Conservation (phyloP, 2,329 filamentous ascomycete species). For the Nemania diffusa region DNA sequence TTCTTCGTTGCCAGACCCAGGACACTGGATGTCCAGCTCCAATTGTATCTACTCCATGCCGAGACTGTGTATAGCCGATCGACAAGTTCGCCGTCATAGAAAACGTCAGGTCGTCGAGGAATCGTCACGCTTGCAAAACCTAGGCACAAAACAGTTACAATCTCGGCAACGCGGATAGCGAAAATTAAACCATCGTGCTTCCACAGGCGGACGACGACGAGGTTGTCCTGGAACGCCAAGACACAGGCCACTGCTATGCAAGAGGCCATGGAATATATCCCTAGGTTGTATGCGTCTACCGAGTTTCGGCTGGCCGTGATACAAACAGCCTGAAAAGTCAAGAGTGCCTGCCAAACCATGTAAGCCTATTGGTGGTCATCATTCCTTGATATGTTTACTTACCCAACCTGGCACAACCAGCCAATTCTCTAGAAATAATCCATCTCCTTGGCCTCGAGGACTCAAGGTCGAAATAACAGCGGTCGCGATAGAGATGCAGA, state of each 20-base stretch:
- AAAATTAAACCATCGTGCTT: conserved; percentile 52
- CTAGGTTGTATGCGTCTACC: conserved; percentile 64
- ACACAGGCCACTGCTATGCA: conserved; percentile 57
- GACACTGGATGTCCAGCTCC: conserved; percentile 69
- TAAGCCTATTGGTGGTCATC: conserved; percentile 34
- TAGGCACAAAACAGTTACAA: conserved; percentile 58
- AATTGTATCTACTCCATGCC: conserved; percentile 71
- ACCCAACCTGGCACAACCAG: conserved; percentile 71
- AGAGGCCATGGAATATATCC: conserved; percentile 62
- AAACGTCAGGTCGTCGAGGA: conserved; percentile 75
- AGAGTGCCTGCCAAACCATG: conserved; percentile 55
- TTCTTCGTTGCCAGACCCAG: conserved; percentile 66
- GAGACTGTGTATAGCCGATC: conserved; percentile 72
- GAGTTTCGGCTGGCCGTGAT: conserved; percentile 62
- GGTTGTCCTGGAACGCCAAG: conserved; percentile 58
- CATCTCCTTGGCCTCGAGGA: conserved; percentile 45
- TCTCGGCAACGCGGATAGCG: conserved; percentile 60
- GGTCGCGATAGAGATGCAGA: conserved; percentile 65
- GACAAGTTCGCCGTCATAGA: conserved; percentile 65
- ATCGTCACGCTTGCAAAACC: conserved; percentile 63
- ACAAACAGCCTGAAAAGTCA: conserved; percentile 63
- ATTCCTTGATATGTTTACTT: conserved; percentile 49
- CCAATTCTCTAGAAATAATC: conserved; percentile 66
- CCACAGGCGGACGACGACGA: conserved; percentile 51
- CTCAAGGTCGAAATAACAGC: conserved; percentile 63